These are phyloP conservation scores for Rhizodiscina lignyota DNA, from an alignment of 495 filamentous ascomycete species.

Conservation along the genomic window DNA sequence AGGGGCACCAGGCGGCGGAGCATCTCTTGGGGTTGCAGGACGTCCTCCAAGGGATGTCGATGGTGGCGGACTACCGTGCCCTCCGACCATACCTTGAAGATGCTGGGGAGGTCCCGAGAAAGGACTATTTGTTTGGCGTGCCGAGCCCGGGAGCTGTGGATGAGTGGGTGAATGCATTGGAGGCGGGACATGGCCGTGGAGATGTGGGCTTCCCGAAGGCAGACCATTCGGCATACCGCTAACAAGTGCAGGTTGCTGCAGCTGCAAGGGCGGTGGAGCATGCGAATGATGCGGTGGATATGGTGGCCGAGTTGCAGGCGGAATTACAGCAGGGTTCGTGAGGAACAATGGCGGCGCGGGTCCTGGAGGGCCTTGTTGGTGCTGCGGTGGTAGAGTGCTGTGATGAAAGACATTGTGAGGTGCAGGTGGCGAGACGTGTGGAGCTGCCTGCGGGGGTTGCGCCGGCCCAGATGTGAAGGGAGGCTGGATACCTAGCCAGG, in stretches of 20 bases:
- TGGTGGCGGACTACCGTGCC: slow-evolving; percentile 1
- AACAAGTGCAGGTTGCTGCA: neutral
- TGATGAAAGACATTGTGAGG: neutral
- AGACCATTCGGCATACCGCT: slow-evolving; percentile 1
- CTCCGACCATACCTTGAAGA: neutral
- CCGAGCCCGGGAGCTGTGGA: neutral
- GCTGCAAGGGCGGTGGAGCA: neutral
- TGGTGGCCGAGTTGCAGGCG: neutral
- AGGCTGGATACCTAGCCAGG: neutral
- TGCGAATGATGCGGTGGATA: slow-evolving; percentile 12
- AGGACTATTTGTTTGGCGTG: slow-evolving; percentile 1
- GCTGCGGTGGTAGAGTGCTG: neutral
- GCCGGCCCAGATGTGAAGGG: neutral
- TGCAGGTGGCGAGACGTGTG: neutral
- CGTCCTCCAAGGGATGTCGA: neutral
- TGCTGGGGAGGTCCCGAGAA: neutral
- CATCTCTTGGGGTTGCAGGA: slow-evolving; percentile 5
- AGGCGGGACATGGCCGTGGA: neutral
- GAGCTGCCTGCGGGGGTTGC: neutral
- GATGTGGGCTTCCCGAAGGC: neutral
- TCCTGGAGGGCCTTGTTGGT: no score
- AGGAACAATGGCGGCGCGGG: neutral
- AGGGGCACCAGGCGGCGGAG: slow-evolving; percentile 1
- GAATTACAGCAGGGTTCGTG: neutral
- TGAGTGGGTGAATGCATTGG: slow-evolving; percentile 1